These are phyloP conservation scores for Sugiyamaella novakii DNA, from an alignment of 1,139 yeast genomes.

Conservation along the genomic window DNA sequence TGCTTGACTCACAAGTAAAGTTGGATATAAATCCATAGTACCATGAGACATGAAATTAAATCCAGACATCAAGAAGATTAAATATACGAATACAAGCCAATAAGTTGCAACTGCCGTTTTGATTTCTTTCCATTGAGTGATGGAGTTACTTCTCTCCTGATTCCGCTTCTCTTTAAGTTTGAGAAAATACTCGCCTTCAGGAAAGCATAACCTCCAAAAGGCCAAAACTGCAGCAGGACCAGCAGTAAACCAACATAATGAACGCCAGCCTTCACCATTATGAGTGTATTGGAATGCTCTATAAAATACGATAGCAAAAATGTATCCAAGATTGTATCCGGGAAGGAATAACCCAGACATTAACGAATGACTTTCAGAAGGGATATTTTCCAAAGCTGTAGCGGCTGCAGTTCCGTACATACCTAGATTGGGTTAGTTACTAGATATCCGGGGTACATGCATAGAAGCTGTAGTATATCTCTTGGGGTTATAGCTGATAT, in stretches of 20 bases:
- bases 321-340: slow-evolving; percentile 51
- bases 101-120: slow-evolving; percentile 44
- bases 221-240: slow-evolving; percentile 50
- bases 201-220: slow-evolving; percentile 47
- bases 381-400: slow-evolving; percentile 53
- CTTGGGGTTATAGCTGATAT: too few relatives aligned
- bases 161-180: slow-evolving; percentile 19
- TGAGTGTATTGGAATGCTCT: slow-evolving; percentile 25
- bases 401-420: slow-evolving; percentile 54
- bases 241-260: slow-evolving; percentile 58
- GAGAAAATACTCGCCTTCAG: slow-evolving; percentile 44
- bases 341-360: slow-evolving; percentile 52
- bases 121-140: slow-evolving; percentile 24
- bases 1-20: slow-evolving; percentile 50
- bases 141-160: background rate
- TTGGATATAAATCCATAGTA: slow-evolving; percentile 57
- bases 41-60: slow-evolving; percentile 59
- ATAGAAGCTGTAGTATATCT: too few relatives aligned
- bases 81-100: slow-evolving; percentile 50
- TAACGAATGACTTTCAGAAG: slow-evolving; percentile 46
- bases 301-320: slow-evolving; percentile 50
- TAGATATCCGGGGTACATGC: too few relatives aligned
- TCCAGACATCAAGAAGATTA: slow-evolving; percentile 52
- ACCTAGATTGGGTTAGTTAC: slow-evolving; percentile 35
- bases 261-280: slow-evolving; percentile 49